These are phyloP conservation scores for Paramecium sexaurelia DNA, from an alignment of 73 alveolate species.

Conservation along the genomic window DNA sequence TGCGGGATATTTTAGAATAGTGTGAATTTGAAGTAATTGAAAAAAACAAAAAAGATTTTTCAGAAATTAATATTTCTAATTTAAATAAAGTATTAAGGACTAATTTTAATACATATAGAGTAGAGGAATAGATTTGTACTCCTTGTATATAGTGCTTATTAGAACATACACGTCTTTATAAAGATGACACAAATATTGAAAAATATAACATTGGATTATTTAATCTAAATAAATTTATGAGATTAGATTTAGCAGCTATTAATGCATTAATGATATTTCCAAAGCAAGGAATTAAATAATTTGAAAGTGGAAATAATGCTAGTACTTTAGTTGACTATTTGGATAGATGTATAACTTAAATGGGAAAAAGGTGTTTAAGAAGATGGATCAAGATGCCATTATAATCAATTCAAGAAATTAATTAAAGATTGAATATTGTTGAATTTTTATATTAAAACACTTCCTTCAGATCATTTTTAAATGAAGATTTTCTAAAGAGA, in stretches of 20 bases:
- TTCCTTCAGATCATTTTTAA: constrained; percentile 70
- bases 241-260: constrained; percentile 85
- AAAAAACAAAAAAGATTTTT: constrained; percentile 68
- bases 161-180: constrained; percentile 65
- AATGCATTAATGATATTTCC: constrained; percentile 87
- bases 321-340: constrained; percentile 74
- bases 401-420: constrained; percentile 72
- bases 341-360: constrained; percentile 77
- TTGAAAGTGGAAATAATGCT: constrained; percentile 62
- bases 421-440: constrained; percentile 77
- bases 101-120: constrained; percentile 66
- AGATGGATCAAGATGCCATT: constrained; percentile 88
- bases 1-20: constrained; percentile 74
- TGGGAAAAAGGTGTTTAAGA: constrained; percentile 78
- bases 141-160: constrained; percentile 74
- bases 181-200: constrained; percentile 63
- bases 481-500: constrained; percentile 69
- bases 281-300: constrained; percentile 60
- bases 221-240: constrained; percentile 72
- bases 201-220: constrained; percentile 72
- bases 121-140: constrained; percentile 75
- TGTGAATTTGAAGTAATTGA: constrained; percentile 74
- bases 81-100: constrained; percentile 67
- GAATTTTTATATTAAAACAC: constrained; percentile 78
- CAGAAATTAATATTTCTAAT: neutral